Evolutionary conservation across 2,329 filamentous ascomycete genomes (phyloP).

Genomic region (Rutstroemia sydowiana): DNA sequence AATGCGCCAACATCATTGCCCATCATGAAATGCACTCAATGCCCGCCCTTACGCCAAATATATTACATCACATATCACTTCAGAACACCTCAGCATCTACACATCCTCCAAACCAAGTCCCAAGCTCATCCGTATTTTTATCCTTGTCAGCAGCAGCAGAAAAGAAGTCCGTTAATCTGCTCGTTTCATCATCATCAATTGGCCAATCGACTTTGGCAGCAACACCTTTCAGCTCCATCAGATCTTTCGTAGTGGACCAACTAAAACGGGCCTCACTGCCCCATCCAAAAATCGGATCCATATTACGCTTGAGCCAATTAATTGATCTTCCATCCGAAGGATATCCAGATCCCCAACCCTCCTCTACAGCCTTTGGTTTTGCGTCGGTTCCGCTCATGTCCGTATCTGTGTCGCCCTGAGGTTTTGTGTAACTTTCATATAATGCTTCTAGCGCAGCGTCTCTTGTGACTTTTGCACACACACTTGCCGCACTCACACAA

Average conservation of each 20-base stretch:
- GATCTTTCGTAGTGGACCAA: conserved; percentile 90
- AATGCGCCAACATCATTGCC: neutral
- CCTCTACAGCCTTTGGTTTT: conserved; percentile 31
- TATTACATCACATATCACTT: conserved; percentile 6
- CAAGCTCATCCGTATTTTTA: conserved; percentile 50
- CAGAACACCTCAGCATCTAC: conserved; percentile 27
- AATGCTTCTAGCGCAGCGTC: conserved; percentile 82
- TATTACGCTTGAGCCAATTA: conserved; percentile 73
- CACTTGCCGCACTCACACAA: conserved; percentile 85
- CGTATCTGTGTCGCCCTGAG: conserved; percentile 26
- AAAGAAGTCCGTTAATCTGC: conserved; percentile 73
- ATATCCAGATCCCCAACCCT: conserved; percentile 85
- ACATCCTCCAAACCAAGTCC: conserved; percentile 66
- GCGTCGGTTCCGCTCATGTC: conserved; percentile 14
- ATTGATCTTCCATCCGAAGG: conserved; percentile 79
- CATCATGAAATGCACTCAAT: neutral
- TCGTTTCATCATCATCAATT: conserved; percentile 59
- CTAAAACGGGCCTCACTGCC: conserved; percentile 88
- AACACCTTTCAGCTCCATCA: conserved; percentile 60
- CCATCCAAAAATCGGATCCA: conserved; percentile 95
- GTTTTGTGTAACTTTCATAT: conserved; percentile 39
- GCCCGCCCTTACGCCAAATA: neutral
- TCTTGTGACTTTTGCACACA: conserved; percentile 92
- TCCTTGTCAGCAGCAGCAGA: conserved; percentile 24
- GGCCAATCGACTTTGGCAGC: conserved; percentile 80